Evolutionary conservation across 495 filamentous ascomycete species (phyloP).

Genomic region (Penicillium fimorum): DNA sequence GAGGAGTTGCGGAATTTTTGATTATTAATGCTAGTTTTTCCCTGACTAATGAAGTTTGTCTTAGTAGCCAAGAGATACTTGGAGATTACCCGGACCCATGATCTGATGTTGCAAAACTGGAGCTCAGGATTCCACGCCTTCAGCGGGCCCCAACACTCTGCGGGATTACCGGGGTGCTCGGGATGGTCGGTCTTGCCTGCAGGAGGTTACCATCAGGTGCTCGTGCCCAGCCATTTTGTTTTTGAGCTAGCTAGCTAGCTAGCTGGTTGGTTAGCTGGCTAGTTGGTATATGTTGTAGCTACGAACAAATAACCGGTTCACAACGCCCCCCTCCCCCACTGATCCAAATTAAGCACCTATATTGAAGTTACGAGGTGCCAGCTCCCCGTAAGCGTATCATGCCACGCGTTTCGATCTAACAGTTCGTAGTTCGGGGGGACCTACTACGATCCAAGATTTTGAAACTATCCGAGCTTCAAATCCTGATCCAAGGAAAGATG

Average conservation of each 20-base stretch:
- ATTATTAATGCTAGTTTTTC: not conserved
- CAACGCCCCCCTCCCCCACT: not conserved
- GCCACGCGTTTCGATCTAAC: conserved; percentile 9
- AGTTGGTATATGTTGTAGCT: not conserved
- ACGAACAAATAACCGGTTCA: not conserved
- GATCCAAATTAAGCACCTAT: not conserved
- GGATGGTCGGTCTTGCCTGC: conserved; percentile 1
- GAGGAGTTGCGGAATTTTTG: not conserved
- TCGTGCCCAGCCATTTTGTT: not conserved
- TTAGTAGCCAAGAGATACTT: not conserved
- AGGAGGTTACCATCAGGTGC: conserved; percentile 8
- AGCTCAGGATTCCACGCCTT: not conserved
- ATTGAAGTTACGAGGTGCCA: not conserved
- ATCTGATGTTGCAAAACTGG: conserved; percentile 7
- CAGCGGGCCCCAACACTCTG: not conserved
- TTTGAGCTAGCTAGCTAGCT: not conserved
- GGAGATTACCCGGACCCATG: conserved; percentile 1
- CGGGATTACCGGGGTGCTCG: conserved; percentile 4
- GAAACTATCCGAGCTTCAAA: not conserved
- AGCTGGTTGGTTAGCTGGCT: not conserved
- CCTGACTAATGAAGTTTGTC: too few relatives aligned
- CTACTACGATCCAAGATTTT: conserved; percentile 7
- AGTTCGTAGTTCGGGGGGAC: conserved; percentile 20
- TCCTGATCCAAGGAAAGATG: not conserved
- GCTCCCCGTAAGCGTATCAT: not conserved